Percentiles rank a stretch among this genome's conserved stretches.
Evolutionary conservation across 2,329 filamentous ascomycete genomes (phyloP).

Genomic region (Neonectria punicea): DNA sequence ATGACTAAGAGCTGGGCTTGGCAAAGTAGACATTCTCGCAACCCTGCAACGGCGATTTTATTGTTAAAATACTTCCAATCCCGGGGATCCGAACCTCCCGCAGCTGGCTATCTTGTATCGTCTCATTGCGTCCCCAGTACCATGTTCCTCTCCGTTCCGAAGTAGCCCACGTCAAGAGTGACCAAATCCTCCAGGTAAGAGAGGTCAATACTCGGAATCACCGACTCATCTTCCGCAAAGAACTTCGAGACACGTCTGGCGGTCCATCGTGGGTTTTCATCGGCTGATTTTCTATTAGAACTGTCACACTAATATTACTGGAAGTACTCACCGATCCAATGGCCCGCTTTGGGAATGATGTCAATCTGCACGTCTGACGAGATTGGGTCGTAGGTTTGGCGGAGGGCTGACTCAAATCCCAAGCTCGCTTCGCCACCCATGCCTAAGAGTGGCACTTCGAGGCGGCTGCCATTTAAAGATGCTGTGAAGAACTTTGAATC

Average conservation of each 20-base stretch:
- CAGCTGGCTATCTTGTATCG: too few relatives aligned
- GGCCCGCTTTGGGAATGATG: conserved; percentile 40
- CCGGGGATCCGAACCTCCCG: too few relatives aligned
- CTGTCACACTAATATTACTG: fast-evolving
- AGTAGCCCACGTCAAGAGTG: conserved; percentile 35
- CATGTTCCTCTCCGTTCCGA: conserved; percentile 26
- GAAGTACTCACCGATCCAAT: conserved; percentile 41
- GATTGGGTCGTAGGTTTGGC: conserved; percentile 18
- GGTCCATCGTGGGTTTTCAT: conserved; percentile 41
- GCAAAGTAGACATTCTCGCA: too few relatives aligned
- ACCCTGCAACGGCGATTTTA: too few relatives aligned
- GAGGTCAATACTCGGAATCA: conserved; percentile 21
- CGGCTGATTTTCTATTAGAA: conserved; percentile 26
- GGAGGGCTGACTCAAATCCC: conserved; percentile 20
- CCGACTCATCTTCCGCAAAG: conserved; percentile 22
- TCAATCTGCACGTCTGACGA: conserved; percentile 31
- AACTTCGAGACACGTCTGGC: conserved; percentile 33
- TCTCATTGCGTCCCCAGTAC: conserved; percentile 1
- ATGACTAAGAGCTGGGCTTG: too few relatives aligned
- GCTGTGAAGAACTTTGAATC: conserved; percentile 51
- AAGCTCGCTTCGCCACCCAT: conserved; percentile 44
- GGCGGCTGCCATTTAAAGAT: conserved; percentile 29
- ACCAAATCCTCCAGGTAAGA: conserved; percentile 32
- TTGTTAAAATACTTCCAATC: too few relatives aligned
- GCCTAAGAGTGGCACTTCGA: conserved; percentile 35